Conservation (phyloP, 345 rosid species). For the Salix viminalis region DNA sequence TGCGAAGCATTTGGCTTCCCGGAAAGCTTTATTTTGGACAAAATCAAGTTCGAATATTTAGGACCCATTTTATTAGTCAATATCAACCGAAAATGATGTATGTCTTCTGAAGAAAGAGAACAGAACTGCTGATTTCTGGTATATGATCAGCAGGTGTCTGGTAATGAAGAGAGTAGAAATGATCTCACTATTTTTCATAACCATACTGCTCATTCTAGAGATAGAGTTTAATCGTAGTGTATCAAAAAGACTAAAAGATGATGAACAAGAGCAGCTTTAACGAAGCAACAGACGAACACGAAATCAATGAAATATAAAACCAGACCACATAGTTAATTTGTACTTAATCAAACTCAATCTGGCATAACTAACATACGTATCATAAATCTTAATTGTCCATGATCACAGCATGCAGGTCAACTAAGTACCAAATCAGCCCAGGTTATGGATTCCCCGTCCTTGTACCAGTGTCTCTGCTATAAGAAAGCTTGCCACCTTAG, state of each 20-base stretch:
- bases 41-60: not conserved
- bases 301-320: not conserved
- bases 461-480: slow-evolving; percentile 52
- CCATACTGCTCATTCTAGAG: not conserved
- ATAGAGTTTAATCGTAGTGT: not conserved
- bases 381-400: not conserved
- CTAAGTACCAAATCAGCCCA: not conserved
- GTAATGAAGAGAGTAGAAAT: not conserved
- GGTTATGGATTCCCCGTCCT: slow-evolving; percentile 68
- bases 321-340: not conserved
- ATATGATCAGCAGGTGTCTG: not conserved
- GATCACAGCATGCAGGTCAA: slow-evolving; percentile 1
- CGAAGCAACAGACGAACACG: not conserved
- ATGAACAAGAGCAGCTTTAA: not conserved
- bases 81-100: not conserved
- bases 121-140: not conserved
- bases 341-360: not conserved
- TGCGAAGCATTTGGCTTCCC: not conserved
- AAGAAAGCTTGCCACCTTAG: slow-evolving; percentile 33
- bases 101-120: not conserved
- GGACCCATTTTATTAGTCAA: not conserved
- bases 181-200: not conserved
- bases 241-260: not conserved
- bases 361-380: not conserved
- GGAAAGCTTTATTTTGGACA: not conserved